A percentile compares a stretch with the other conserved stretches of the same genome.
phyloP scores from a whole-genome alignment of 306 rosid species.

The Crotalaria pallida region DNA sequence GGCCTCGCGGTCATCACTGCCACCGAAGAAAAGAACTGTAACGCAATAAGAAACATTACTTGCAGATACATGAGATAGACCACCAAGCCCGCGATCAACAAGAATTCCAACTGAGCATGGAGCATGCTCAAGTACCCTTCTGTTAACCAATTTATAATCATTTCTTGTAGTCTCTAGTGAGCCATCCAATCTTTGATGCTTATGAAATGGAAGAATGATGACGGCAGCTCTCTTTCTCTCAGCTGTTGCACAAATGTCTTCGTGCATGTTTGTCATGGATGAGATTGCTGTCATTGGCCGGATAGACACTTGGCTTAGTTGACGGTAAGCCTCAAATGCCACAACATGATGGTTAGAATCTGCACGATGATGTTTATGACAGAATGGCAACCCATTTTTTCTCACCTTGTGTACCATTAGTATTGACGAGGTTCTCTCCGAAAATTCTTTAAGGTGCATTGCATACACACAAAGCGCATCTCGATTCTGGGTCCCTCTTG shows the following conservation, averaged over 20 bases:
- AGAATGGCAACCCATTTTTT: constrained; percentile 60
- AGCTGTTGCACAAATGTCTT: constrained; percentile 46
- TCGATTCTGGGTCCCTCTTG: constrained; percentile 42
- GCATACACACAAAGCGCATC: constrained; percentile 52
- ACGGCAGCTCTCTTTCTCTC: constrained; percentile 47
- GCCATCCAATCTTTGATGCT: constrained; percentile 57
- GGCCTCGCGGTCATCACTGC: constrained; percentile 59
- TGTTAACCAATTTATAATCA: constrained; percentile 39
- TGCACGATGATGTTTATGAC: constrained; percentile 34
- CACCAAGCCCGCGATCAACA: constrained; percentile 71
- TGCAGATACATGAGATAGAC: constrained; percentile 45
- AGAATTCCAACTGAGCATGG: constrained; percentile 68
- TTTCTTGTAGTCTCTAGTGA: constrained; percentile 38
- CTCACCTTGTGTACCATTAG: constrained; percentile 55
- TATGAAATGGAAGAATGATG: constrained; percentile 62
- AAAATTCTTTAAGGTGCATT: constrained; percentile 58
- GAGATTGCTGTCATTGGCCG: constrained; percentile 76
- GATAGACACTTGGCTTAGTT: constrained; percentile 47
- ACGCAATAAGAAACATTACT: constrained; percentile 39
- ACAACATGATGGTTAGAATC: constrained; percentile 39
- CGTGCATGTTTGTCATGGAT: constrained; percentile 34
- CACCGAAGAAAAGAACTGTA: constrained; percentile 55
- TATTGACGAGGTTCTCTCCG: constrained; percentile 61
- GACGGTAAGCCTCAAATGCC: constrained; percentile 53
- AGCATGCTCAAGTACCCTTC: constrained; percentile 45